Conservation (phyloP, 495 filamentous ascomycete genomes). For the Penicillium nucicola region DNA sequence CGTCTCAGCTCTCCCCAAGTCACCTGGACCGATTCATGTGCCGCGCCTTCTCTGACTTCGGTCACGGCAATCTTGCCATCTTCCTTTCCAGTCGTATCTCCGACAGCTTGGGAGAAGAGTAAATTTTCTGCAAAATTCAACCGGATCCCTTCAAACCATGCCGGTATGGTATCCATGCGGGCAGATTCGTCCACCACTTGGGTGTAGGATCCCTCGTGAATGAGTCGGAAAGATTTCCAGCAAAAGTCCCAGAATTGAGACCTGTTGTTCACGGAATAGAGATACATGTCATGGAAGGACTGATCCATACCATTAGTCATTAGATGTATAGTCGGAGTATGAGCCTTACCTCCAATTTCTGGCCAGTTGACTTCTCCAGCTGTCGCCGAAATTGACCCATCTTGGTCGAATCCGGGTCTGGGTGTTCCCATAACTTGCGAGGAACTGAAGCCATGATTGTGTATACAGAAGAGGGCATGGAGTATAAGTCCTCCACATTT, state of each 20-base stretch:
- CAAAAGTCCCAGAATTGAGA: conserved; percentile 63
- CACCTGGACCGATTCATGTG: conserved; percentile 47
- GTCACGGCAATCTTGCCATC: conserved; percentile 64
- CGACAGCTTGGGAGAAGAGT: conserved; percentile 36
- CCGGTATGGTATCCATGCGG: conserved; percentile 64
- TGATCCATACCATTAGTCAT: conserved; percentile 11
- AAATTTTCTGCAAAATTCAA: conserved; percentile 84
- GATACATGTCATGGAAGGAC: conserved; percentile 59
- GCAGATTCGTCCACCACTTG: conserved; percentile 63
- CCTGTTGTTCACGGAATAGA: conserved; percentile 59
- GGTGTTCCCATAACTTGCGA: conserved; percentile 59
- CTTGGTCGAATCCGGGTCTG: conserved; percentile 54
- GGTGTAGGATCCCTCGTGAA: conserved; percentile 57
- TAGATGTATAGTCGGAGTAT: background rate
- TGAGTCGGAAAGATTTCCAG: conserved; percentile 56
- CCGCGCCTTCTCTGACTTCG: conserved; percentile 68
- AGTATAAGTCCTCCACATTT: no score
- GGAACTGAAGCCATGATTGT: conserved; percentile 20
- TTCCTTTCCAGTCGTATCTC: conserved; percentile 53
- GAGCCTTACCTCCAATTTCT: conserved; percentile 17
- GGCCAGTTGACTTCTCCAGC: conserved; percentile 18
- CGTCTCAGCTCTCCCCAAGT: conserved; percentile 63
- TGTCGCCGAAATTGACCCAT: conserved; percentile 56
- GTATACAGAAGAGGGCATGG: no score
- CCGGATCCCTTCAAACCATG: conserved; percentile 58